Base-by-base conservation (phyloP, 148 eudicot species). In the Nyssa sinensis region DNA sequence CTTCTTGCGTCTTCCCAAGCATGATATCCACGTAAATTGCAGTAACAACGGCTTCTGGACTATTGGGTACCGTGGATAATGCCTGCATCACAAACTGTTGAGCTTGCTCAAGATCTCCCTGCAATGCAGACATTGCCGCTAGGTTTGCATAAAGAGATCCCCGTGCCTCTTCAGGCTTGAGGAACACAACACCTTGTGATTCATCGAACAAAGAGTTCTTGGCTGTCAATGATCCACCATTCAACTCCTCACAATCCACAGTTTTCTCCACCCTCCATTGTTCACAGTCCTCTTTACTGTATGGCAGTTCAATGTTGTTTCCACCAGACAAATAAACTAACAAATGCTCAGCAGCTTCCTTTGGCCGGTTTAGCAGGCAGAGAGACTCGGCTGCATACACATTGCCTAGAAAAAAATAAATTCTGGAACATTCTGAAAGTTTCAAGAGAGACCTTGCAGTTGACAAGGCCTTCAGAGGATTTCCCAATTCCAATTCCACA, bases 351-450 rank as follows among this genome's bases (percentile, higher is more conserved):
- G 97, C 89, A 81, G 98, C 98, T 82, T 94, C 96, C 55, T 86
- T 83, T 24, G 91, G 87, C 62, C 85, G 88, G 83, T 89, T 90
- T 25, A 94, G 84, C 64, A 88, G 83, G 80, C 98, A 94, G 21
- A 92, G 84, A 75, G 98, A 92, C 76, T 94, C 98, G 0, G 98
- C 97, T 49, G 92, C 94, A 74, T 92, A 92, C 32, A 94, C 69
- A 73, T 84, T 88, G 19, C 89, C 97, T 63, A 84, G 79, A 65
- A 89, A 95, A 34, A 82, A 72, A 44, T 86, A 82, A 70, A 89
- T 81, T 79, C 79, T 88, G 47, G 93, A 86, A 80, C 96, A 88
- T 73, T 88, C 94, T 0, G 85, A 82, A 66, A 90, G 76, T 73
- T 81, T 78, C 72, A 90, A 75, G 37, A 95, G 90, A 70, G 89